A percentile compares a stretch with the other conserved stretches of the same genome.
phyloP scores from a whole-genome alignment of 1,139 yeast genomes.

The Sugiyamaella castrensis region DNA sequence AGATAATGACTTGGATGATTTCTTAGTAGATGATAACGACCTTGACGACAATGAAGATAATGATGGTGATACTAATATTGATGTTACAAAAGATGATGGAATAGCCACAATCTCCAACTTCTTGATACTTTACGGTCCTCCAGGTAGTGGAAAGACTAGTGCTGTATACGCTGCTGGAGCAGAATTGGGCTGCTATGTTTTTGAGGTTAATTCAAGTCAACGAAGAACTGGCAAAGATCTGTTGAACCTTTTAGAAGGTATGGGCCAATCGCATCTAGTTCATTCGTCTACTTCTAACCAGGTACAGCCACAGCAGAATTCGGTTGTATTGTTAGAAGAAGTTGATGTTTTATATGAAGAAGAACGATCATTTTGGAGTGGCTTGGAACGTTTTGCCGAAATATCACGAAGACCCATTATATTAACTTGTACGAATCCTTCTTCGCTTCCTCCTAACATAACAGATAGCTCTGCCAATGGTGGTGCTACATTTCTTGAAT shows the following conservation, averaged over 20 bases:
- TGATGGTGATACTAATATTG: constrained; percentile 29
- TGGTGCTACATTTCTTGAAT: constrained; percentile 30
- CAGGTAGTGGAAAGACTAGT: constrained; percentile 79
- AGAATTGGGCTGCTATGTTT: constrained; percentile 66
- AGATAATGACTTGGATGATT: constrained; percentile 41
- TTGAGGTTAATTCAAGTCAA: constrained; percentile 76
- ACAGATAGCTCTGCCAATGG: constrained; percentile 15
- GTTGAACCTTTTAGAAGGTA: constrained; percentile 62
- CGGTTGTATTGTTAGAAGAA: constrained; percentile 78
- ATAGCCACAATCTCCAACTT: constrained; percentile 30
- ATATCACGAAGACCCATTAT: constrained; percentile 77
- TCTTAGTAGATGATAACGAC: constrained; percentile 44
- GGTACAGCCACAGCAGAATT: constrained; percentile 46
- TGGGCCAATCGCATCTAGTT: constrained; percentile 81
- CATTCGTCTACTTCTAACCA: constrained; percentile 41
- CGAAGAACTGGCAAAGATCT: constrained; percentile 72
- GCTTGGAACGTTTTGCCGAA: constrained; percentile 59
- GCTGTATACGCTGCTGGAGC: constrained; percentile 67
- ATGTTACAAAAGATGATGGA: constrained; percentile 19
- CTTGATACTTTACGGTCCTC: constrained; percentile 64
- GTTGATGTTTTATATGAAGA: constrained; percentile 79
- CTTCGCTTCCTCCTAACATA: constrained; percentile 54
- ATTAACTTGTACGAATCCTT: constrained; percentile 62
- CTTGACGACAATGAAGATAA: constrained; percentile 33
- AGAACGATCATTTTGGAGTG: constrained; percentile 78